These are phyloP conservation scores for Pythium chondricola DNA, from an alignment of 352 stramenopile genomes.

Conservation along the genomic window DNA sequence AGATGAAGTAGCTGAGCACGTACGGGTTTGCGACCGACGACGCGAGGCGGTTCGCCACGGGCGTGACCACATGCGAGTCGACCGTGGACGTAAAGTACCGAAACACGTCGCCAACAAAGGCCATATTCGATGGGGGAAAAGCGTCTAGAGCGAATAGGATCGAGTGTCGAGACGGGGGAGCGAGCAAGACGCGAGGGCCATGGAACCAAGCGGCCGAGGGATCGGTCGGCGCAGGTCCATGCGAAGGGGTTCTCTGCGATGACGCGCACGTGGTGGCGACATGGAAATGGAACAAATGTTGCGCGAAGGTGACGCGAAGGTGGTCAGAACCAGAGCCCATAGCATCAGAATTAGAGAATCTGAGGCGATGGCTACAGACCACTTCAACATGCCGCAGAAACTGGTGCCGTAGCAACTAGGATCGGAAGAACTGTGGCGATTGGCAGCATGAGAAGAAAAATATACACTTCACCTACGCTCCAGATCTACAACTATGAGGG, in stretches of 20 bases:
- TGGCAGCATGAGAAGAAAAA: too few relatives aligned
- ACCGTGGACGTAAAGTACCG: constrained; percentile 43
- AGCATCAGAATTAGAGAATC: too few relatives aligned
- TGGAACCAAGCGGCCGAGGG: background rate
- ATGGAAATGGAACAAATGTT: constrained; percentile 4
- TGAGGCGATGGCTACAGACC: too few relatives aligned
- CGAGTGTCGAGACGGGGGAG: background rate
- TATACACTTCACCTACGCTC: too few relatives aligned
- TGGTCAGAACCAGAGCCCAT: too few relatives aligned
- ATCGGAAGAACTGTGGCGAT: too few relatives aligned
- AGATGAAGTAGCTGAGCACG: constrained; percentile 68
- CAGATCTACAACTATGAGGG: too few relatives aligned
- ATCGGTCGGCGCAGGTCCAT: background rate
- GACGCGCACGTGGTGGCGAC: constrained; percentile 3
- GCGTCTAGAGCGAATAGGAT: too few relatives aligned
- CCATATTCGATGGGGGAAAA: background rate
- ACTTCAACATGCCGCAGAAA: too few relatives aligned
- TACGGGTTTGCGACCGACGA: constrained; percentile 72
- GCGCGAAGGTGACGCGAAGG: constrained; percentile 18
- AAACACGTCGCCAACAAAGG: constrained; percentile 41
- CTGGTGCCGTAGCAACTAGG: too few relatives aligned
- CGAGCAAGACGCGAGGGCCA: background rate
- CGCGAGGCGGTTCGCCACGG: constrained; percentile 42
- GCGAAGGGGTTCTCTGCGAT: constrained; percentile 2
- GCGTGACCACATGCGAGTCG: constrained; percentile 52